Conservation (phyloP, 1,284 basidiomycete species). For the Pseudozyma sp. region DNA sequence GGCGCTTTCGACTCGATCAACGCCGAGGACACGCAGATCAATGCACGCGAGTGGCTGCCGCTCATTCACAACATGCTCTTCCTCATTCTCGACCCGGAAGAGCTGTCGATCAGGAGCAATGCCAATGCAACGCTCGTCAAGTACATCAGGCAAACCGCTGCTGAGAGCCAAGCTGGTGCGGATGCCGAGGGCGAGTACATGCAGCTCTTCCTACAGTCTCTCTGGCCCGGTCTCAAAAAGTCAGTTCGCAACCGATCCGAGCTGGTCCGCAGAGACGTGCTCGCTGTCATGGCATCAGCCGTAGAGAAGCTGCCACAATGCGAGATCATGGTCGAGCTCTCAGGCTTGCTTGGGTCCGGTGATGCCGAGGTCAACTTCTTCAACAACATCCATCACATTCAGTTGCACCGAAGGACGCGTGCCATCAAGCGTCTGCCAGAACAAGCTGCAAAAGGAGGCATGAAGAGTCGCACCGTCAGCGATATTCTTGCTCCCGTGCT, state of each 20-base stretch:
- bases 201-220: conserved; percentile 75
- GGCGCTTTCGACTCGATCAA: conserved; percentile 82
- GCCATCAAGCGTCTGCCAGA: conserved; percentile 88
- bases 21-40: conserved; percentile 73
- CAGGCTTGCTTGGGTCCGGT: conserved; percentile 82
- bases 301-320: conserved; percentile 74
- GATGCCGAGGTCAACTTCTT: conserved; percentile 98
- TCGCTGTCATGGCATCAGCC: conserved; percentile 83
- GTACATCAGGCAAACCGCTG: conserved; percentile 73
- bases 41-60: conserved; percentile 79
- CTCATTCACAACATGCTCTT: conserved; percentile 85
- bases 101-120: conserved; percentile 87
- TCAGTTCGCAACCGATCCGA: conserved; percentile 84
- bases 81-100: conserved; percentile 89
- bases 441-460: conserved; percentile 77
- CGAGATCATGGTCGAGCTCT: conserved; percentile 80
- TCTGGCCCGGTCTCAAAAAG: conserved; percentile 86
- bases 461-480: conserved; percentile 80
- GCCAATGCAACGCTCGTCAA: conserved; percentile 81
- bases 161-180: conserved; percentile 23
- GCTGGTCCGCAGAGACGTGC: conserved; percentile 86
- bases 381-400: conserved; percentile 94
- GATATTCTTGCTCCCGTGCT: conserved; percentile 90
- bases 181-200: conserved; percentile 20
- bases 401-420: conserved; percentile 88